Conservation (phyloP, 2,329 filamentous ascomycete species). For the Cladosporium sp. region DNA sequence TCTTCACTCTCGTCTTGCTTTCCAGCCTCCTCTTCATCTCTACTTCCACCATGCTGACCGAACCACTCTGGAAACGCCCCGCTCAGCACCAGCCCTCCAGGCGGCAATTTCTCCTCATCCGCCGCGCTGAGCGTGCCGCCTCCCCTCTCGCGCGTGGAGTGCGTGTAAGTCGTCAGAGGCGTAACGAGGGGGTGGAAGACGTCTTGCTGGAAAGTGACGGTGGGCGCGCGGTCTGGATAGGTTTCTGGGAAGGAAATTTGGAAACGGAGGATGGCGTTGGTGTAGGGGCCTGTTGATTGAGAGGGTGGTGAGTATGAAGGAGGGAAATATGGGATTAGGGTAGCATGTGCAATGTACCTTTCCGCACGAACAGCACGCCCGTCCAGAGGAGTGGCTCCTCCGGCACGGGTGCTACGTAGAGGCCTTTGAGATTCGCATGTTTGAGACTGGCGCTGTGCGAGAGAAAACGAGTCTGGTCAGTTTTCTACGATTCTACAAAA, state of each 20-base stretch:
- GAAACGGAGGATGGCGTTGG: slow-evolving; percentile 81
- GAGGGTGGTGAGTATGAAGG: neutral
- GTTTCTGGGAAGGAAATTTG: slow-evolving; percentile 79
- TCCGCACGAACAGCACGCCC: slow-evolving; percentile 85
- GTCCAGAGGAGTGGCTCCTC: slow-evolving; percentile 80
- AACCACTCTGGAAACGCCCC: slow-evolving; percentile 94
- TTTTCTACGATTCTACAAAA: neutral
- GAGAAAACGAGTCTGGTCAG: neutral
- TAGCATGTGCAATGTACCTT: slow-evolving; percentile 55
- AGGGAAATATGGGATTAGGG: neutral
- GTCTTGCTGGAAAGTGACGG: slow-evolving; percentile 85
- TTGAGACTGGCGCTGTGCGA: slow-evolving; percentile 25
- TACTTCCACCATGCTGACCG: neutral
- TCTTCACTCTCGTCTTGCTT: too few species aligned
- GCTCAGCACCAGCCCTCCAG: slow-evolving; percentile 83
- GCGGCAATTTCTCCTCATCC: slow-evolving; percentile 77
- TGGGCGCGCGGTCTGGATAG: slow-evolving; percentile 75
- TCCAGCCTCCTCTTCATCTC: neutral
- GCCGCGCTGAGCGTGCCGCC: slow-evolving; percentile 75
- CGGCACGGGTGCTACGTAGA: slow-evolving; percentile 81
- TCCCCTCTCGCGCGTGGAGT: slow-evolving; percentile 72
- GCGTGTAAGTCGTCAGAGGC: slow-evolving; percentile 90
- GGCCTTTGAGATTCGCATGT: slow-evolving; percentile 73
- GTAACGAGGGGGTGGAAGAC: slow-evolving; percentile 94
- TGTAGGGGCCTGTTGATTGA: slow-evolving; percentile 74